Percentiles rank a stretch among this genome's conserved stretches.
Evolutionary conservation across 805 yeast genomes (phyloP).

Genomic region (Saitoella complicata): DNA sequence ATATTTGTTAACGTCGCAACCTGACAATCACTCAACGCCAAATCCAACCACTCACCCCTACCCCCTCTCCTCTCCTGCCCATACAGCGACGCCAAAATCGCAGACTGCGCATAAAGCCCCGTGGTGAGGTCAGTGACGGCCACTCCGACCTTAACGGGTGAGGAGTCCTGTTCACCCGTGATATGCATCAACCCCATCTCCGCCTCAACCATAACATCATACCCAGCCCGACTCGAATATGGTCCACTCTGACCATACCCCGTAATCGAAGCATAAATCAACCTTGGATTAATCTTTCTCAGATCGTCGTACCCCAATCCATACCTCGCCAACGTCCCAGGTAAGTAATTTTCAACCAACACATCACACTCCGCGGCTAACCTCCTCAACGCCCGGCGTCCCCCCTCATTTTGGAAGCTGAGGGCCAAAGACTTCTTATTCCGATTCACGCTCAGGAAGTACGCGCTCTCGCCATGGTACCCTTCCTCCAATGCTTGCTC

Average conservation of each 20-base stretch:
- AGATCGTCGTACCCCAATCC: slow-evolving; percentile 22
- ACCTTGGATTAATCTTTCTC: slow-evolving; percentile 8
- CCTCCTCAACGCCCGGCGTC: slow-evolving; percentile 20
- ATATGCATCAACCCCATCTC: slow-evolving; percentile 31
- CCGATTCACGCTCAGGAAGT: slow-evolving; percentile 23
- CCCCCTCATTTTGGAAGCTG: slow-evolving; percentile 21
- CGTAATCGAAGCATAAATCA: slow-evolving; percentile 26
- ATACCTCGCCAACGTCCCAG: slow-evolving; percentile 23
- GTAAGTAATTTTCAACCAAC: slow-evolving; percentile 26
- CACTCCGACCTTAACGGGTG: slow-evolving; percentile 29
- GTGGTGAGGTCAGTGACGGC: slow-evolving; percentile 30
- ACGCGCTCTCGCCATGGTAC: slow-evolving; percentile 23
- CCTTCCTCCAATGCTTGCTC: neutral
- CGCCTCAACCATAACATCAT: slow-evolving; percentile 31
- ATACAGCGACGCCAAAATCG: slow-evolving; percentile 24
- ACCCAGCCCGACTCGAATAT: slow-evolving; percentile 24
- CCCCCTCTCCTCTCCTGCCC: slow-evolving; percentile 20
- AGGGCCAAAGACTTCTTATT: slow-evolving; percentile 25
- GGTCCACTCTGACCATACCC: slow-evolving; percentile 31
- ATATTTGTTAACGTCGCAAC: slow-evolving; percentile 26
- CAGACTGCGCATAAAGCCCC: slow-evolving; percentile 24
- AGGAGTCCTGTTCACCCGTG: slow-evolving; percentile 26
- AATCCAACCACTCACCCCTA: slow-evolving; percentile 25
- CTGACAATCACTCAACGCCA: slow-evolving; percentile 25
- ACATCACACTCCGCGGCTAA: slow-evolving; percentile 22